These are phyloP conservation scores for Erysimum cheiranthoides DNA, from an alignment of 345 rosid genomes.

Conservation along the genomic window DNA sequence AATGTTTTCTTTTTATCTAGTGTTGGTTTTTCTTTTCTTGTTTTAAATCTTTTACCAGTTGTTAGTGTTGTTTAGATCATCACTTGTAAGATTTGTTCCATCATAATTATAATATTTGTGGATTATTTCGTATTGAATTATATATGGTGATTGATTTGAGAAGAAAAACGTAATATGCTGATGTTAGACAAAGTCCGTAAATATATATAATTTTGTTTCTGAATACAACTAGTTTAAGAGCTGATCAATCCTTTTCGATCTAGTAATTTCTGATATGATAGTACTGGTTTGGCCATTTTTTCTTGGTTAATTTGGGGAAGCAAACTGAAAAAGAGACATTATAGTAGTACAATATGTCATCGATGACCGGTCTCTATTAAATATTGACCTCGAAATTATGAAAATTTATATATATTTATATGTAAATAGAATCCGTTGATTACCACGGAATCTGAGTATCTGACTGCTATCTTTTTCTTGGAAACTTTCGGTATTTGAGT, in stretches of 20 bases:
- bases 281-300: background rate
- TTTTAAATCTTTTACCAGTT: slow-evolving; percentile 7
- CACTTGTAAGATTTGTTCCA: slow-evolving; percentile 29
- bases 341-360: slow-evolving; percentile 15
- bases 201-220: background rate
- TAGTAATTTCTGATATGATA: background rate
- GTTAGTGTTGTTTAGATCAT: background rate
- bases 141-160: background rate
- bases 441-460: slow-evolving; percentile 42
- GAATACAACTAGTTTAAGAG: background rate
- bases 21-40: background rate
- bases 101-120: slow-evolving; percentile 15
- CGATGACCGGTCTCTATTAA: slow-evolving; percentile 21
- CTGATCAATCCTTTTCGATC: background rate
- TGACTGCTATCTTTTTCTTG: slow-evolving; percentile 24
- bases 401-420: slow-evolving; percentile 2
- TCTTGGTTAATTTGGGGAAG: slow-evolving; percentile 15
- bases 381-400: slow-evolving; percentile 49
- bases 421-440: slow-evolving; percentile 25
- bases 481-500: slow-evolving; percentile 10
- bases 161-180: background rate
- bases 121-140: background rate
- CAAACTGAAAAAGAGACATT: slow-evolving; percentile 9
- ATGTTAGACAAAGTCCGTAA: background rate
- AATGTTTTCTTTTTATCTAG: background rate